Evolutionary conservation across 2,329 filamentous ascomycete species (phyloP), one percentile per base, ranked within the genome.

Genomic region (Hymenoscyphus fraxineus): DNA sequence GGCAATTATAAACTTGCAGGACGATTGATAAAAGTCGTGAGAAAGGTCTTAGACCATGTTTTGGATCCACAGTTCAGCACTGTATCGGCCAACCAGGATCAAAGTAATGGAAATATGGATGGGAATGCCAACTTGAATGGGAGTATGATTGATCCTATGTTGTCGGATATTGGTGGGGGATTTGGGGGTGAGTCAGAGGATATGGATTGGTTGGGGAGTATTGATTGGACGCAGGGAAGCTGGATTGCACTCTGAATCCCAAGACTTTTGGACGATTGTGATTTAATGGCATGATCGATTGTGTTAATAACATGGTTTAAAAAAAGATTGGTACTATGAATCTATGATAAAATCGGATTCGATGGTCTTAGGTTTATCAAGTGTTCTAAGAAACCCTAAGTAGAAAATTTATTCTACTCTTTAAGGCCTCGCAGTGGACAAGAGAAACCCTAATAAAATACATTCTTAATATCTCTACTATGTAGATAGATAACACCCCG

Each of bases 191-290:
- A 67, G 27, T 58, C 65, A 58, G 64, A 67, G 56, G 70, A 71
- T 57, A 64, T 73, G 65, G 69, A 72, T 59, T 73, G 71, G 71
- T 57, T 73, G 9, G 71, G 71, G 62, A 71, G 68, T 10, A 70
- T 73, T 57, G 71, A 73, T 67, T 73, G 71, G 71, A 73, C 70
- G 10, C 71, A 73, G 39, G 71, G 70, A 1, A 65, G 64, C n/a
- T 72, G 70, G 71, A 72, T 70, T 47, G 64, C 68, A 68, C 19
- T 65, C 66, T 44, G 65, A 61, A 51, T 13, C 5, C 22, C 10
- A 5, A 4, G n/a, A 19, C 3, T 27, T 27, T 54, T 64, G 61
- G 64, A 5, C 6, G 27, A 6, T 16, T 27, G 27, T 9, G 13
- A 13, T 12, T 57, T 15, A 44, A 44, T 44, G 3, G 22, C 13